Evolutionary conservation across 257 asterid species (phyloP).

Genomic region (Lantana camara): DNA sequence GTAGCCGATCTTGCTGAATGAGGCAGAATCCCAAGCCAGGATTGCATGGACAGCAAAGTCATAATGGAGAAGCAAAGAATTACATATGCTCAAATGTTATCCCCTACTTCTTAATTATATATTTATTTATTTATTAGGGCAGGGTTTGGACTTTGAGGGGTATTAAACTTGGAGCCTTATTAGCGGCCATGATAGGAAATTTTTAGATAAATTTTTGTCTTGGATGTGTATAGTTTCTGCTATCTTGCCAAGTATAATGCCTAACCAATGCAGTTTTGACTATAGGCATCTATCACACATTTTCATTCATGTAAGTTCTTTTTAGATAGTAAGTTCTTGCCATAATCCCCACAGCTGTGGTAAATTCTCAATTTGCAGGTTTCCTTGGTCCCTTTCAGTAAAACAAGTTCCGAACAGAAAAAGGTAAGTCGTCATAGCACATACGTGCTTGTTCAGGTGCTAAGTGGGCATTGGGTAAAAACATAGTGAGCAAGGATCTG

Average conservation of each 20-base stretch:
- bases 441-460: neutral
- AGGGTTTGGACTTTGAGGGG: neutral
- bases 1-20: constrained; percentile 3
- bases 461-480: constrained; percentile 5
- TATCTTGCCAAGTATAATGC: constrained; percentile 1
- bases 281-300: constrained; percentile 4
- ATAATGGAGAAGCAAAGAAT: constrained; percentile 21
- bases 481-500: neutral
- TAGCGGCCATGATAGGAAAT: neutral
- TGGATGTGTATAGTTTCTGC: neutral
- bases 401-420: constrained; percentile 18
- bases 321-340: constrained; percentile 2
- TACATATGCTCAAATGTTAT: too few species aligned
- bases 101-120: too few species aligned
- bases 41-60: constrained; percentile 17
- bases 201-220: neutral
- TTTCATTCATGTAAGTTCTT: neutral
- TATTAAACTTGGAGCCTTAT: neutral
- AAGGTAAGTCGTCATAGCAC: neutral
- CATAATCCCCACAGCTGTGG: neutral
- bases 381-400: constrained; percentile 13
- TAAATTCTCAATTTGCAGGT: neutral
- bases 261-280: constrained; percentile 9
- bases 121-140: too few species aligned
- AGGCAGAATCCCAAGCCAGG: constrained; percentile 13